phyloP scores from a whole-genome alignment of 2,329 filamentous ascomycete species.

The Penicillium sp. region DNA sequence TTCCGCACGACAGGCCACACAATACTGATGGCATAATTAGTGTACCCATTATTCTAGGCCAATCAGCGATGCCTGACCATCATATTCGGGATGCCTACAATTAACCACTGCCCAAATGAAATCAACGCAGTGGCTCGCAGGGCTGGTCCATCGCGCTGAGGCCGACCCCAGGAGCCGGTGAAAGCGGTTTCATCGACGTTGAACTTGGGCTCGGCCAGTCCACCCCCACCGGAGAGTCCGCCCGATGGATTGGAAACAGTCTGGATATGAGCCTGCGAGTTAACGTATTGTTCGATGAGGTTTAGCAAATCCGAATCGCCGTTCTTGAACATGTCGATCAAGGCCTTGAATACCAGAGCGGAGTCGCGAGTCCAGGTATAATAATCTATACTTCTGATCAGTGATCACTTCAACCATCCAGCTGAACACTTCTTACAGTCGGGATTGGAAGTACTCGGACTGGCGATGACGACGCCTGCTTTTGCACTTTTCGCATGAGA shows the following conservation, averaged over 20 bases:
- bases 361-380: constrained; percentile 77
- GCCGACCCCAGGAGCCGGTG: constrained; percentile 66
- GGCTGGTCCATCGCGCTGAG: constrained; percentile 75
- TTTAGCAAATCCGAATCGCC: constrained; percentile 58
- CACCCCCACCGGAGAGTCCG: constrained; percentile 42
- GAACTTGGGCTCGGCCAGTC: constrained; percentile 71
- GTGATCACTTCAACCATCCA: neutral
- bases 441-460: constrained; percentile 52
- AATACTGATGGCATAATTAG: constrained; percentile 50
- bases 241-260: constrained; percentile 67
- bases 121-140: constrained; percentile 71
- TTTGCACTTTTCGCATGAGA: constrained; percentile 47
- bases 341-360: constrained; percentile 64
- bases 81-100: constrained; percentile 34
- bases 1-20: constrained; percentile 73
- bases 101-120: constrained; percentile 67
- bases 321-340: constrained; percentile 63
- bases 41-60: constrained; percentile 51
- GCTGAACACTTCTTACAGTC: constrained; percentile 43
- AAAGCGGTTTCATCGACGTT: constrained; percentile 61
- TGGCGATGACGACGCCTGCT: constrained; percentile 53
- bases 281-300: constrained; percentile 65
- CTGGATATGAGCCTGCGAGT: constrained; percentile 63
- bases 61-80: neutral
- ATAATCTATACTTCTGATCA: constrained; percentile 55